These are phyloP conservation scores for Chaetomiaceae sp. DNA, from an alignment of 2,329 filamentous ascomycete genomes.

Conservation along the genomic window DNA sequence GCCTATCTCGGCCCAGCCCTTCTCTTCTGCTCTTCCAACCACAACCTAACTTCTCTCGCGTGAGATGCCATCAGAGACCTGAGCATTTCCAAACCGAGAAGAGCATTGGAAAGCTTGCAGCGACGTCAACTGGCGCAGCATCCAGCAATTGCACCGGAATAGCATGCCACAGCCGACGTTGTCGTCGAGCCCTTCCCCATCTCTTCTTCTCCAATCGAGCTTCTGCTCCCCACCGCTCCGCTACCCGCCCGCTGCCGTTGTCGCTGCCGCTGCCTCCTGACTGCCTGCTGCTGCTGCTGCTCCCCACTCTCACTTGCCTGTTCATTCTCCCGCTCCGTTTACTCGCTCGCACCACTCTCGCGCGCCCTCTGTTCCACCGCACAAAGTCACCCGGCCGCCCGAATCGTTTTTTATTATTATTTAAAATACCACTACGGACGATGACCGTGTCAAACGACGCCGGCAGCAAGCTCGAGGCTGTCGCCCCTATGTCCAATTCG, in stretches of 20 bases:
- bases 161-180: conserved; percentile 26
- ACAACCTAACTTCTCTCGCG: neutral
- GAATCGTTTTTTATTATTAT: too few relatives aligned
- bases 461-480: conserved; percentile 24
- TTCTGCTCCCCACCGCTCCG: conserved; percentile 17
- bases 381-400: conserved; percentile 7
- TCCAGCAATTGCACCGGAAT: conserved; percentile 21
- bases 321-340: conserved; percentile 10
- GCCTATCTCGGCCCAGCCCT: conserved; percentile 9
- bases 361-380: conserved; percentile 10
- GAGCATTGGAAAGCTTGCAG: conserved; percentile 9
- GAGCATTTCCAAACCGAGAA: neutral
- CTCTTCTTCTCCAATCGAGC: conserved; percentile 23
- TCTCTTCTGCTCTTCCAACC: conserved; percentile 7
- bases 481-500: conserved; percentile 29
- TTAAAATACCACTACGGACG: conserved; percentile 15
- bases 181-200: conserved; percentile 21
- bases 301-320: conserved; percentile 14
- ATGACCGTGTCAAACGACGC: conserved; percentile 28
- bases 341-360: neutral
- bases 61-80: conserved; percentile 14
- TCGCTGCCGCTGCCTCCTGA: conserved; percentile 20
- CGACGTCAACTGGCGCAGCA: neutral
- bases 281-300: conserved; percentile 8
- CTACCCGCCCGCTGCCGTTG: conserved; percentile 20